Base-by-base conservation (phyloP, 768 basidiomycete species). In the Exsudoporus frostii region DNA sequence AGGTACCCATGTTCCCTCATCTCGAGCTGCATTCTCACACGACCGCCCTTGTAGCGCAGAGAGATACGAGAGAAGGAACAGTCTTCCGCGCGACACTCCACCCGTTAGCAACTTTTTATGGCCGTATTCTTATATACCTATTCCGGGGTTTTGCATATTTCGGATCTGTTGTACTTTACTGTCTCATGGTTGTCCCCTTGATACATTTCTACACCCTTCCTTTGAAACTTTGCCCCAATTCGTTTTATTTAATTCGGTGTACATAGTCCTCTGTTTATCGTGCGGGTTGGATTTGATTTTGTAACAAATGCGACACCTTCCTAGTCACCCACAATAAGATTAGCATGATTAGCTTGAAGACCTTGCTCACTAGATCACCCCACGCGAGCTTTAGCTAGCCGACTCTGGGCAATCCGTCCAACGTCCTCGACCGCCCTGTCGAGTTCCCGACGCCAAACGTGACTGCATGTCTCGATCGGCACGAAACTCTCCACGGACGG, bases 401-500 rank as follows among this genome's bases (percentile, higher is more conserved):
- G 76, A 61, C 81, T 84, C 71, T 84, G 82, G 19, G 90, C 93
- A 54, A 96, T 95, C 54, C 65, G 69, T 27, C 87, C 87, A 9
- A 95, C 76, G 63, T 91, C 91, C 33, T 64, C 67, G 24, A 95
- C 73, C 0, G 92, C 92, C 52, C 93, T 79, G 48, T 76, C 70
- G 54, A 92, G 72, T 69, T 96, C 93, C 8, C 61, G 59, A 42
- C 53, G 67, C 93, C 93, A 95, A 45, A 69, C 75, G 5, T 68
- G 69, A 22, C 76, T 69, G 7, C 65, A 69, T 10, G 65, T 61
- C 30, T 74, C 70, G 19, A 85, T 56, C 0, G 71, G 66, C 15
- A 38, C 54, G 22, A 85, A 61, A 20, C 56, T 69, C 9, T 68
- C 71, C 15, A 79, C 53, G 3, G 72, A 65, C 10, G 67, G 69